phyloP scores from a whole-genome alignment of 768 basidiomycete genomes.

The Auricularia sp. region DNA sequence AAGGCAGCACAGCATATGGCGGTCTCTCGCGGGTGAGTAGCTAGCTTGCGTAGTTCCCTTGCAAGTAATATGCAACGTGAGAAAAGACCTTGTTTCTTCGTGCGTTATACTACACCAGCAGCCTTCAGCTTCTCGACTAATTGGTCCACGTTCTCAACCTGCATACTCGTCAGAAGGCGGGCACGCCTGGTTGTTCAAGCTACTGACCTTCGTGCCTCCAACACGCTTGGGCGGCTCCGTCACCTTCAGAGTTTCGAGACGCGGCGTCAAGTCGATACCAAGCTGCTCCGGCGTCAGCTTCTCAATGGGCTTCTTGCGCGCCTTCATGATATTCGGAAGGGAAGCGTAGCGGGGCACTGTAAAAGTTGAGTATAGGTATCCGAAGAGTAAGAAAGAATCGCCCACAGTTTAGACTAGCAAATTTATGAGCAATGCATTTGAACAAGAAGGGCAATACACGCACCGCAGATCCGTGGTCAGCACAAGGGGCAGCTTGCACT shows the following conservation, averaged over 20 bases:
- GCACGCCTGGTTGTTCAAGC: no score
- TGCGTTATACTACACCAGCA: neutral
- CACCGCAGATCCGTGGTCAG: slow-evolving; percentile 90
- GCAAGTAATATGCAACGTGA: no score
- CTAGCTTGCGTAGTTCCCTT: no score
- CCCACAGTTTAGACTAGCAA: slow-evolving; percentile 59
- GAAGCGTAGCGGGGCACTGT: slow-evolving; percentile 94
- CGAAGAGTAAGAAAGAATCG: neutral
- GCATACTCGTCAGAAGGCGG: neutral
- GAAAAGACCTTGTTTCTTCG: no score
- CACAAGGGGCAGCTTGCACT: slow-evolving; percentile 69
- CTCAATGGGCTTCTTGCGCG: slow-evolving; percentile 96
- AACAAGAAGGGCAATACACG: slow-evolving; percentile 17
- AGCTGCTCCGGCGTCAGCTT: slow-evolving; percentile 72
- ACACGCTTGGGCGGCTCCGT: slow-evolving; percentile 82
- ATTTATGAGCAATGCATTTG: slow-evolving; percentile 1
- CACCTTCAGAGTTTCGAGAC: slow-evolving; percentile 78
- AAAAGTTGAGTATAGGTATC: slow-evolving; percentile 3
- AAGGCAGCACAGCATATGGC: no score
- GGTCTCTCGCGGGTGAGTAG: no score
- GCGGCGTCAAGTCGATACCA: slow-evolving; percentile 71
- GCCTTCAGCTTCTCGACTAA: neutral
- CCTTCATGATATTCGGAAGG: slow-evolving; percentile 96
- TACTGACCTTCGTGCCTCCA: slow-evolving; percentile 74
- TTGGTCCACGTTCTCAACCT: neutral